Evolutionary conservation across 1,139 yeast genomes (phyloP).

Genomic region (Geotrichum fermentans): DNA sequence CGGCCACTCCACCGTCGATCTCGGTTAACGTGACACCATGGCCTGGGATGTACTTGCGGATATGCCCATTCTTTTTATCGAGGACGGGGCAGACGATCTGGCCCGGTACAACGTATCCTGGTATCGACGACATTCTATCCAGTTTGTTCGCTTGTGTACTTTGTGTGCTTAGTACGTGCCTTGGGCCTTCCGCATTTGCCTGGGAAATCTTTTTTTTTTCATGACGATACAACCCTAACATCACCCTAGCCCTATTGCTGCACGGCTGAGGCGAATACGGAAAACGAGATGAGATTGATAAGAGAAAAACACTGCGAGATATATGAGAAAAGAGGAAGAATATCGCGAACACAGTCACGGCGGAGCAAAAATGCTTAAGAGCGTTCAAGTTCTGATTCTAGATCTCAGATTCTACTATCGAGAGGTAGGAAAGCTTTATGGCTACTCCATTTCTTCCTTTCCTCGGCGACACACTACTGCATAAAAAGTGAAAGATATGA

Average conservation of each 20-base stretch:
- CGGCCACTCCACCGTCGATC: slow-evolving; percentile 29
- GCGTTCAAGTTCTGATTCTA: too few relatives aligned
- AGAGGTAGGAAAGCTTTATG: too few relatives aligned
- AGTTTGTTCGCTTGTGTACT: background rate
- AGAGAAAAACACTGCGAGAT: too few relatives aligned
- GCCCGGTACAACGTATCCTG: slow-evolving; percentile 66
- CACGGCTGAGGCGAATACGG: background rate
- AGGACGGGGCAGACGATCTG: slow-evolving; percentile 52
- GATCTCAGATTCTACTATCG: too few relatives aligned
- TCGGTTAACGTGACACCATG: slow-evolving; percentile 39
- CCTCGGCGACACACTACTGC: too few relatives aligned
- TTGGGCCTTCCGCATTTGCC: background rate
- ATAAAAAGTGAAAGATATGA: too few relatives aligned
- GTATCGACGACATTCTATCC: slow-evolving; percentile 30
- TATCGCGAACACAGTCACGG: too few relatives aligned
- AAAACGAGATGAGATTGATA: too few relatives aligned
- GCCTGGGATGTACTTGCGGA: slow-evolving; percentile 17
- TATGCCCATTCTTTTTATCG: slow-evolving; percentile 27
- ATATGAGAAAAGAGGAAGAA: too few relatives aligned
- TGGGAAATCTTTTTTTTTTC: background rate
- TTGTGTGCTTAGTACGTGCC: background rate
- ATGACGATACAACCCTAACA: background rate
- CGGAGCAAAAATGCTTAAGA: too few relatives aligned
- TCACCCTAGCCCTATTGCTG: background rate
- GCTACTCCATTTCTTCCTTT: too few relatives aligned